A percentile compares a stretch with the other conserved stretches of the same genome.
Conservation (phyloP, 805 yeast species). For the Saturnispora saitoi region DNA sequence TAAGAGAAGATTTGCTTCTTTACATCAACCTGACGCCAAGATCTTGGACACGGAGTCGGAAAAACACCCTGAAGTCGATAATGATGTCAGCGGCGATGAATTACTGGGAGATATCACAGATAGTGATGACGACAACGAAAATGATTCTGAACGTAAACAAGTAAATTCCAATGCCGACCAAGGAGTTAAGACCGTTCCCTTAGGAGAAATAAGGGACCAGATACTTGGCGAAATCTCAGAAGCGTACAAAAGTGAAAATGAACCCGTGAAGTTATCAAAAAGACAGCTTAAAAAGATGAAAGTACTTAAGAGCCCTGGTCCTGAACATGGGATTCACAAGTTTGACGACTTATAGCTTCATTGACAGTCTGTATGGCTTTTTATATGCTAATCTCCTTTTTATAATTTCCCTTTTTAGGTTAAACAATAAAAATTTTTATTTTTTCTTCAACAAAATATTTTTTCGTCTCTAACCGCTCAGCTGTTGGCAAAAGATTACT, state of each 20-base stretch:
- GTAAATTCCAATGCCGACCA: constrained; percentile 1
- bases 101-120: constrained; percentile 7
- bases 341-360: constrained; percentile 40
- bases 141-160: constrained; percentile 16
- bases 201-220: constrained; percentile 21
- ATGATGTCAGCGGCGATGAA: background rate
- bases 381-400: background rate
- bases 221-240: constrained; percentile 22
- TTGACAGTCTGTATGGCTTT: background rate
- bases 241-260: constrained; percentile 17
- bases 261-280: constrained; percentile 13
- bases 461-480: background rate
- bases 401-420: background rate
- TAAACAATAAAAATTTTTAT: background rate
- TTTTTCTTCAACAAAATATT: background rate
- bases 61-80: background rate
- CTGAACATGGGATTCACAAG: constrained; percentile 55
- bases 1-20: background rate
- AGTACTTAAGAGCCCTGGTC: constrained; percentile 38
- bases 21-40: background rate
- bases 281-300: constrained; percentile 28
- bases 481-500: background rate
- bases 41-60: background rate
- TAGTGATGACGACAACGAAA: constrained; percentile 7
- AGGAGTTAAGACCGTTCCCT: constrained; percentile 18